Evolutionary conservation across 345 rosid genomes (phyloP).

Genomic region (Trapa bicornis): DNA sequence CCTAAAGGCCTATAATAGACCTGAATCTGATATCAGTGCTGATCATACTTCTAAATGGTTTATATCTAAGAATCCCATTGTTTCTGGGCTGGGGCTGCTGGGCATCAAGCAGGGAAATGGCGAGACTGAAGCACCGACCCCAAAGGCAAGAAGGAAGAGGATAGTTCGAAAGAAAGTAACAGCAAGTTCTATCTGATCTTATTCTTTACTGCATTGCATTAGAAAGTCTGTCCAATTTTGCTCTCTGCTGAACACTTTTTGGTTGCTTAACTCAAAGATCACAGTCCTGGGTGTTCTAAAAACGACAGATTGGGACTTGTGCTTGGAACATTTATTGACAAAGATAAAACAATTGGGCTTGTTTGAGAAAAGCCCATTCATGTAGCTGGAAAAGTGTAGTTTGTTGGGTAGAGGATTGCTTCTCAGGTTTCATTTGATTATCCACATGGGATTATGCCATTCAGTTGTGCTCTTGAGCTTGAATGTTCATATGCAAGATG

Average conservation of each 20-base stretch:
- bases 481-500: background rate
- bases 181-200: constrained; percentile 23
- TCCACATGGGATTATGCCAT: background rate
- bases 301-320: background rate
- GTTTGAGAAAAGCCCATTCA: background rate
- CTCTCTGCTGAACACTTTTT: background rate
- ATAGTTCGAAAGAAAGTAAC: constrained; percentile 61
- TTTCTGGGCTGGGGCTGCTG: constrained; percentile 72
- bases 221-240: constrained; percentile 3
- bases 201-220: background rate
- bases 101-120: constrained; percentile 54
- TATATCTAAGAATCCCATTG: constrained; percentile 50
- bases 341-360: background rate
- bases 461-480: background rate
- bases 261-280: background rate
- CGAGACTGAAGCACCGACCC: constrained; percentile 34
- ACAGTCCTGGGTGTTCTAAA: background rate
- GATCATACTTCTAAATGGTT: constrained; percentile 5
- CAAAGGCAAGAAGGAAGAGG: constrained; percentile 64
- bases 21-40: constrained; percentile 9
- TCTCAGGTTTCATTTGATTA: background rate
- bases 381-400: background rate
- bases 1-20: constrained; percentile 56
- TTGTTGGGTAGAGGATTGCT: background rate
- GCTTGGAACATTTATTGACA: background rate